These are phyloP conservation scores for Plenodomus lindquistii DNA, from an alignment of 2,329 filamentous ascomycete species.

Conservation along the genomic window DNA sequence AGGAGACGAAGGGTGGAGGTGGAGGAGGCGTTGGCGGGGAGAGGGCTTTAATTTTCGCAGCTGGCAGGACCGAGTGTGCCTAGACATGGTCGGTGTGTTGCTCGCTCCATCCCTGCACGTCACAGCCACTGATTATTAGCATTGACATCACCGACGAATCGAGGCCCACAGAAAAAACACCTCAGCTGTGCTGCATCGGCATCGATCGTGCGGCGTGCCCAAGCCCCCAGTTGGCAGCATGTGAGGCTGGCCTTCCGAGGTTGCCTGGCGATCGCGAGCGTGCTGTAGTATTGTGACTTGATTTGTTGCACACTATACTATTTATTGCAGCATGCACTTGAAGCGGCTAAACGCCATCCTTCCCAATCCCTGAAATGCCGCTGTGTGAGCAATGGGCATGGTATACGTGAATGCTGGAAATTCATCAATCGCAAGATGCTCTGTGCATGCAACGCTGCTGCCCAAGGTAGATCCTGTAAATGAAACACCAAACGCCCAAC, in stretches of 20 bases:
- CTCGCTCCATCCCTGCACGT: conserved; percentile 6
- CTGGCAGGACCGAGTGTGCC: conserved; percentile 19
- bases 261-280: too few relatives aligned
- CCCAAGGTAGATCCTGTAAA: conserved; percentile 1
- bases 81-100: background rate
- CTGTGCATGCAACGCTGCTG: conserved; percentile 13
- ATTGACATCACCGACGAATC: conserved; percentile 9
- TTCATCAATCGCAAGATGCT: conserved; percentile 2
- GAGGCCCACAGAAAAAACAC: background rate
- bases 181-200: conserved; percentile 9
- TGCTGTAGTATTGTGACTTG: conserved; percentile 6
- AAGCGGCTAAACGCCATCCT: conserved; percentile 12
- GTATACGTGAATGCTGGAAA: conserved; percentile 13
- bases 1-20: conserved; percentile 13
- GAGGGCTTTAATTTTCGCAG: conserved; percentile 28
- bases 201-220: background rate
- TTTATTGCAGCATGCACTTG: conserved; percentile 17
- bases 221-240: background rate
- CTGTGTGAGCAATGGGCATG: conserved; percentile 4
- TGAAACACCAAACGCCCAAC: conserved; percentile 2
- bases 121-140: conserved; percentile 12
- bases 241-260: background rate
- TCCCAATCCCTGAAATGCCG: conserved; percentile 12
- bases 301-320: conserved; percentile 13
- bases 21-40: conserved; percentile 17